Conservation (phyloP, 1,139 yeast genomes). For the Pichia sp. region DNA sequence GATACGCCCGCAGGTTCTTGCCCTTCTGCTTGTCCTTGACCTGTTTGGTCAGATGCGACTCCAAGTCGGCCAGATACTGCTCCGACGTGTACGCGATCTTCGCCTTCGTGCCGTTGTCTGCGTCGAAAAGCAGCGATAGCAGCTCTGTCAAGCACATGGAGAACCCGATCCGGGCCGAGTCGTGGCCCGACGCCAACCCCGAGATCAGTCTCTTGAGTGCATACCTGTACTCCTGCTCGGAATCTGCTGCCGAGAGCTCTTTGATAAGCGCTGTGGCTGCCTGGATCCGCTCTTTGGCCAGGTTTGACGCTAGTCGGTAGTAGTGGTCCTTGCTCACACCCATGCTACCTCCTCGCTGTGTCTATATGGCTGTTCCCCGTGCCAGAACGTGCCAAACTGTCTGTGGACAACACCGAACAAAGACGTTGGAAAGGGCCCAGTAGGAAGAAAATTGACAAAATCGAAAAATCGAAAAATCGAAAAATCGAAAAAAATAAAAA, state of each 20-base stretch:
- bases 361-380: too few species aligned
- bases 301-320: constrained; percentile 73
- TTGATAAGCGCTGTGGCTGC: constrained; percentile 67
- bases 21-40: constrained; percentile 58
- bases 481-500: constrained; percentile 5
- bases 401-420: too few species aligned
- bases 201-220: constrained; percentile 72
- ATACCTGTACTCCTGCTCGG: constrained; percentile 68
- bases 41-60: constrained; percentile 38
- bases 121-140: constrained; percentile 40
- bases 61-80: constrained; percentile 42
- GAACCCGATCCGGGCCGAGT: constrained; percentile 81
- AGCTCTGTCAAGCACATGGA: constrained; percentile 85
- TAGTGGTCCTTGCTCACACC: constrained; percentile 69
- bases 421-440: background rate
- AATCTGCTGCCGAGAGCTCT: constrained; percentile 46
- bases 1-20: constrained; percentile 72
- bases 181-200: constrained; percentile 79
- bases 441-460: constrained; percentile 11
- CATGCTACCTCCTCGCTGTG: constrained; percentile 28
- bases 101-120: constrained; percentile 6
- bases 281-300: constrained; percentile 63
- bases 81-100: constrained; percentile 24
- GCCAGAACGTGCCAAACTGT: too few species aligned
- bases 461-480: constrained; percentile 7